Base-by-base conservation (phyloP, 2,329 filamentous ascomycete species). In the Talaromyces sp. region DNA sequence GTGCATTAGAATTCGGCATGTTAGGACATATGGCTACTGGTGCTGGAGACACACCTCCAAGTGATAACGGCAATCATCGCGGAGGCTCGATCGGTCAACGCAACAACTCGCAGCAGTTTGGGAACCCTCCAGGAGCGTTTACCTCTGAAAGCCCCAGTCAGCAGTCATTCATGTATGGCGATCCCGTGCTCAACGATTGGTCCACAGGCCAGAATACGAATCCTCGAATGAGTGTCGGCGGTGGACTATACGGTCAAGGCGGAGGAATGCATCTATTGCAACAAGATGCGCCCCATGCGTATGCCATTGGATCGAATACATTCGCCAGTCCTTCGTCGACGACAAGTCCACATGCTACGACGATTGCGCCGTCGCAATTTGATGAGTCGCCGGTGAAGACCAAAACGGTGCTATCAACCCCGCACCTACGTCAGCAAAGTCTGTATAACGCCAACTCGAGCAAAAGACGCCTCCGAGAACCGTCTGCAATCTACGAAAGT, bases 21-120 rank as follows among this genome's bases (percentile, higher is more conserved):
- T 85, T 99, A 0, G 92, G 92, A 31, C 93, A 98, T 74, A 96
- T 99, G 90, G 92, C 91, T 64, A 92, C 90, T n/a, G 90, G 90
- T 14, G 89, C 91, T 14, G 89, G 87, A n/a, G 91, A 95, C 69
- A 90, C 87, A 16, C 87, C 89, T 6, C 86, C 89, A 5, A 86
- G 86, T 61, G 91, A 95, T 61, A 78, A 75, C 21, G 73, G 73
- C 56, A 79, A 76, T n/a, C 76, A 79, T 48, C 74, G 77, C 65
- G 54, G 58, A 54, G 78, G 78, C n/a, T 80, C 79, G 44, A 77
- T 80, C 66, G 75, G 76, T 39, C 63, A 64, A 37, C 74, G 76
- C 61, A 79, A 75, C 67, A 73, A 75, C 64, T 77, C 76, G 21
- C 70, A 74, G 35, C 71, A 76, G 63, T 74, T 79, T 71, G 72